Evolutionary conservation across 768 basidiomycete species (phyloP), one percentile per base, ranked within the genome.

Genomic region (Cubamyces lactineus): DNA sequence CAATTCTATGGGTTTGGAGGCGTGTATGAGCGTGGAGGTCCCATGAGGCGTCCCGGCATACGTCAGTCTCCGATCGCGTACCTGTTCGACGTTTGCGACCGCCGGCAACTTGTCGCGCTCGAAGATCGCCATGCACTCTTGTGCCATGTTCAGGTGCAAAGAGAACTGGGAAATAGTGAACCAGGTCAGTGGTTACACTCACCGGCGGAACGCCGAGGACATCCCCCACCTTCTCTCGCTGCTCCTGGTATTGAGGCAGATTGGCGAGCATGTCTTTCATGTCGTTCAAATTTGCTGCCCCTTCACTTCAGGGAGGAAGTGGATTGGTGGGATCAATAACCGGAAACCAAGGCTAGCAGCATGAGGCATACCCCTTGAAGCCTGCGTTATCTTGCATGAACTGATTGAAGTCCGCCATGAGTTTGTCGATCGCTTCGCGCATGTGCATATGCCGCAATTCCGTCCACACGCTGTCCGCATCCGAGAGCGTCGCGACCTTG

Each of bases 201-300:
- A 16, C 50, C 28, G n/a, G 19, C 19, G n/a, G 5, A 17, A 16
- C 23, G 19, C 15, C 5, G 7, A 50, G 17, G 12, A 26, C 21
- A 3, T n/a, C 6, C 7, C 75, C 19, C 40, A 90, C 94, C 85
- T 94, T 95, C 73, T 99, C 96, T 59, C 96, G 84, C 67, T 94
- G 91, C 65, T 97, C 95, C 76, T 96, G 92, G 68, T 91, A 97
- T 75, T 97, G 94, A 1, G 96, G 95, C 63, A 99, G 73, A 70
- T 80, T 93, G 34, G 97, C 97, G 38, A 99, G 80, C 96, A 98
- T 97, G 70, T 99, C 97, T 75, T 97, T 98, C 92, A 99, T 96
- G 75, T 98, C 96, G 70, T 95, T 96, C 49, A 99, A 74, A 68
- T 86, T 95, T 49, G 92, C 90, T 9, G 91, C 92, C 46, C 89